A percentile compares a stretch with the other conserved stretches of the same genome.
These are phyloP conservation scores for Apiotrichum mycotoxinovorans DNA, from an alignment of 1,284 basidiomycete genomes.

Conservation along the genomic window DNA sequence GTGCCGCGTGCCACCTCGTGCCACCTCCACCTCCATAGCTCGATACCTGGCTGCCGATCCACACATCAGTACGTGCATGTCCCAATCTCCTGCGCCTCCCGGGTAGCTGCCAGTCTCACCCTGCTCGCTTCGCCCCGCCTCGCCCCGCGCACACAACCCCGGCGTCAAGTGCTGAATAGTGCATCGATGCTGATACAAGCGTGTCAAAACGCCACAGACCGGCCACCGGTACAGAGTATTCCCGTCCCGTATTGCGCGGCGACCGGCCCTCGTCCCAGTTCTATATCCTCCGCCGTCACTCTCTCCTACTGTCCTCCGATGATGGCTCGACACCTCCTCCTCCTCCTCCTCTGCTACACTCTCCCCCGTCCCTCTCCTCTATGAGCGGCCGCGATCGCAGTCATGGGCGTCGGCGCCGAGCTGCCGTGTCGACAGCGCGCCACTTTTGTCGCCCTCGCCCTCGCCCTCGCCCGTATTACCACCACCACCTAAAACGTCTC, in stretches of 20 bases:
- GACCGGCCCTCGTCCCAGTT: conserved; percentile 3
- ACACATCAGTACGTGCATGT: too few species aligned
- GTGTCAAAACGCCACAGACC: conserved; percentile 13
- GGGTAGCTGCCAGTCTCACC: too few species aligned
- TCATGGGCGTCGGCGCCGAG: not conserved
- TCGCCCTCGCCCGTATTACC: too few species aligned
- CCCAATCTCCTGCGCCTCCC: too few species aligned
- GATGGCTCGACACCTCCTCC: not conserved
- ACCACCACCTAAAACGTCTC: too few species aligned
- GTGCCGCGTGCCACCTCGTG: too few species aligned
- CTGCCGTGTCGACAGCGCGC: not conserved
- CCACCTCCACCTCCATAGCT: too few species aligned
- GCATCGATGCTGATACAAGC: conserved; percentile 37
- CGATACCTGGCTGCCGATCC: too few species aligned
- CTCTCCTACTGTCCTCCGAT: too few species aligned
- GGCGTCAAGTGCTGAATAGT: conserved; percentile 27
- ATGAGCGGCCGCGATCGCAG: not conserved
- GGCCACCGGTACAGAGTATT: not conserved
- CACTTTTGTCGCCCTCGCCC: not conserved
- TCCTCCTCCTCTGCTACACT: not conserved
- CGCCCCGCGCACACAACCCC: too few species aligned
- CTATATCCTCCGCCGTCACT: not conserved
- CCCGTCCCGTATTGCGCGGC: not conserved
- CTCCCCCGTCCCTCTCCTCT: conserved; percentile 2
- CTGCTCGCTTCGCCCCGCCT: not conserved